Conservation (phyloP, 1,284 basidiomycete species). For the Heliocybe sulcata region DNA sequence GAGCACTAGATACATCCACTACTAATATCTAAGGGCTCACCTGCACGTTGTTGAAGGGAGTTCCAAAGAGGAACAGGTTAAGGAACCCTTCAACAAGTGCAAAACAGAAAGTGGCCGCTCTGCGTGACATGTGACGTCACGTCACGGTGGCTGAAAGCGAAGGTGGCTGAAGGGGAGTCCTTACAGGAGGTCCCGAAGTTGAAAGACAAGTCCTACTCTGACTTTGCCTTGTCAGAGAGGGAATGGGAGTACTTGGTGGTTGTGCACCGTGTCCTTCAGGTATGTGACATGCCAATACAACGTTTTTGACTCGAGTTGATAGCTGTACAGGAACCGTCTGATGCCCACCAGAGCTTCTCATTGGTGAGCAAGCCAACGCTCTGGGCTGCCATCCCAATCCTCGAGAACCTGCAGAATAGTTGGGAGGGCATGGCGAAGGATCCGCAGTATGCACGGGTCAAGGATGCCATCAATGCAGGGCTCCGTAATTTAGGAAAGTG, state of each 20-base stretch:
- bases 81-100: too few relatives aligned
- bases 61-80: too few relatives aligned
- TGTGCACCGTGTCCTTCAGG: slow-evolving; percentile 15
- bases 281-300: slow-evolving; percentile 9
- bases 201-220: slow-evolving; percentile 15
- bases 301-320: background rate
- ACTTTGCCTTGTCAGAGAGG: slow-evolving; percentile 10
- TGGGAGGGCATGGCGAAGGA: slow-evolving; percentile 16
- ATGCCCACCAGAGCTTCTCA: slow-evolving; percentile 18
- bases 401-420: slow-evolving; percentile 13
- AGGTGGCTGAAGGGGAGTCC: too few relatives aligned
- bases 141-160: too few relatives aligned
- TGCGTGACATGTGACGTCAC: too few relatives aligned
- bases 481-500: slow-evolving; percentile 21
- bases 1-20: too few relatives aligned
- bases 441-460: slow-evolving; percentile 12
- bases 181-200: slow-evolving; percentile 20
- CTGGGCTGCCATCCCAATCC: slow-evolving; percentile 16
- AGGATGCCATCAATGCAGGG: slow-evolving; percentile 15
- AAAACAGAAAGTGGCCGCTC: too few relatives aligned
- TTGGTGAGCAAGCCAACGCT: slow-evolving; percentile 14
- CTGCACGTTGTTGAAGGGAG: too few relatives aligned
- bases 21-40: too few relatives aligned
- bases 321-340: slow-evolving; percentile 14
- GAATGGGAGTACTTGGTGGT: slow-evolving; percentile 16